Evolutionary conservation across 2,329 filamentous ascomycete genomes (phyloP), one percentile per base, ranked within the genome.

Genomic region (Aspergillus floridensis): DNA sequence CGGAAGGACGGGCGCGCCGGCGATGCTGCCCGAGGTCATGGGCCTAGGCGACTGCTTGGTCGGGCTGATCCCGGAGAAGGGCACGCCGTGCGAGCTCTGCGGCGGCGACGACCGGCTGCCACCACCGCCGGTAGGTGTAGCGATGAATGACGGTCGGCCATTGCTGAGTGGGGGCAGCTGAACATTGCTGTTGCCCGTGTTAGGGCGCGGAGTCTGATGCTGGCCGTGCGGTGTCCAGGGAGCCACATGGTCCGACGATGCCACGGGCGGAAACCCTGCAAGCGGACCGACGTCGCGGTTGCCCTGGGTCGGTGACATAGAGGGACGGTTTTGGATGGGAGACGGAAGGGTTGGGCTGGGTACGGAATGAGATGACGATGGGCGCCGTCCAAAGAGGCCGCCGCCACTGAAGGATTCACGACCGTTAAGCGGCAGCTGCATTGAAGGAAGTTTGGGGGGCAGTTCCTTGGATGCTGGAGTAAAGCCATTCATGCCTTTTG

Each of bases 221-320:
- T 64, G 72, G 49, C 71, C 68, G 52, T 67, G 73, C 44, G 76
- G 74, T 14, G 74, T 72, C 62, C 68, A 70, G 10, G 74, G 67
- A 7, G 65, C 56, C 4, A 70, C 57, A 14, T 66, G 70, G 52
- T 76, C 73, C n/a, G 68, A 63, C 8, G 68, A 58, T 14, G 59
- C 63, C 24, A 68, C 63, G 16, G 70, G 66, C n/a, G 75, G 76
- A 47, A 80, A 76, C 8, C 78, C 78, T 21, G 77, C 78, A 49
- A 80, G 70, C 53, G 75, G 77, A 4, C 78, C 77, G 49, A 80
- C 69, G 67, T 83, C 74, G 71, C 79, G 69, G 69, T 84, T 73
- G 58, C 82, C 74, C 72, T 83, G 68, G 57, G 82, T 78, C 22
- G 79, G 79, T 21, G 80, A 81, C 73, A 81, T 79, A 1, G 78